These are phyloP conservation scores for Magnolia kwangsiensis DNA, from an alignment of 164 flowering plant genomes.

Conservation along the genomic window DNA sequence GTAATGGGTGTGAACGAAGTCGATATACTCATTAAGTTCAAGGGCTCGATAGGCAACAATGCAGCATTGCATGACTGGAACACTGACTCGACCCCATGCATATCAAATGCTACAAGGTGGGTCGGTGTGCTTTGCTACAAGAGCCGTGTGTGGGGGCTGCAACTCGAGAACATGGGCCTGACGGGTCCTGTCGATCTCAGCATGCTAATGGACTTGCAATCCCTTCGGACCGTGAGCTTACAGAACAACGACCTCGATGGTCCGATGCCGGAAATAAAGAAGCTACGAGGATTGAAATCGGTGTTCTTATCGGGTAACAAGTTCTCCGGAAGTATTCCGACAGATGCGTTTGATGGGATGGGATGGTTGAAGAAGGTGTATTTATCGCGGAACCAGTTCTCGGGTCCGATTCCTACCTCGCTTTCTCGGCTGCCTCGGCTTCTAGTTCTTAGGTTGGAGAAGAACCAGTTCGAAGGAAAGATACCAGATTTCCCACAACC, in stretches of 20 bases:
- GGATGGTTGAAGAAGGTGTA: conserved; percentile 33
- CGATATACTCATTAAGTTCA: conserved; percentile 3
- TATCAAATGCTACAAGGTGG: neutral
- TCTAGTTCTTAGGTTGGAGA: conserved; percentile 38
- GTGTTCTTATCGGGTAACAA: conserved; percentile 9
- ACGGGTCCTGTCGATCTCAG: conserved; percentile 22
- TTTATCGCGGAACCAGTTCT: conserved; percentile 37
- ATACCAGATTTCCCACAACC: conserved; percentile 41
- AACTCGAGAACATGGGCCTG: conserved; percentile 26
- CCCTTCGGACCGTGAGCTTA: conserved; percentile 36
- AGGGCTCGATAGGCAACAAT: conserved; percentile 5
- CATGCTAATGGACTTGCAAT: conserved; percentile 32
- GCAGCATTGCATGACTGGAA: conserved; percentile 5
- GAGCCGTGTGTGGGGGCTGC: conserved; percentile 5
- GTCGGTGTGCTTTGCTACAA: conserved; percentile 4
- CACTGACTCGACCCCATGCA: conserved; percentile 5
- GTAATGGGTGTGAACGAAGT: neutral
- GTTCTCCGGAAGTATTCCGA: conserved; percentile 14
- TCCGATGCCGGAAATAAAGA: conserved; percentile 20
- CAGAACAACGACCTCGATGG: conserved; percentile 40
- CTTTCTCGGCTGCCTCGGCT: conserved; percentile 21
- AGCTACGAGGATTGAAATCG: conserved; percentile 9
- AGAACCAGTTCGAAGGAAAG: conserved; percentile 36
- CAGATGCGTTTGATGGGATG: conserved; percentile 29
- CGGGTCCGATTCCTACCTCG: conserved; percentile 36